Evolutionary conservation across 805 yeast genomes (phyloP).

Genomic region (Lachancea sp.): DNA sequence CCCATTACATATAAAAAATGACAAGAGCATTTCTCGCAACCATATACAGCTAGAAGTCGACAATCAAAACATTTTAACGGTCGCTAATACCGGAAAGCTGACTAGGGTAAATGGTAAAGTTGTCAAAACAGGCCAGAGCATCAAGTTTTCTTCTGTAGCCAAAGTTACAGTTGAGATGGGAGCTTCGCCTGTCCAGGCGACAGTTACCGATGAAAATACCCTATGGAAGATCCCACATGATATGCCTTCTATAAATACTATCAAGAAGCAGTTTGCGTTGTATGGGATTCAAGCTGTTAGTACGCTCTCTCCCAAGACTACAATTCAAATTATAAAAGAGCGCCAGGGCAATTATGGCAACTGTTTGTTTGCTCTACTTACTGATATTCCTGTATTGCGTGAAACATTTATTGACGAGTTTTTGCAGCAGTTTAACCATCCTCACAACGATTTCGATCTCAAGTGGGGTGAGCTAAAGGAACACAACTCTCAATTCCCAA

Average conservation of each 20-base stretch:
- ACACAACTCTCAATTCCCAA: conserved; percentile 4
- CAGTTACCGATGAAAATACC: conserved; percentile 12
- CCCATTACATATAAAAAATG: conserved; percentile 25
- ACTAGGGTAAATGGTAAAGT: conserved; percentile 20
- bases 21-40: conserved; percentile 31
- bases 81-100: conserved; percentile 26
- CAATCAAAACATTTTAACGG: conserved; percentile 1
- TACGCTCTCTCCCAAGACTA: conserved; percentile 8
- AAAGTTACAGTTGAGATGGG: conserved; percentile 16
- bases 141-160: conserved; percentile 8
- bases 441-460: conserved; percentile 13
- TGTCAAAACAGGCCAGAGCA: conserved; percentile 16
- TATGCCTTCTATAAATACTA: neutral
- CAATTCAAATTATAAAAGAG: conserved; percentile 9
- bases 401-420: conserved; percentile 6
- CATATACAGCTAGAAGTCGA: conserved; percentile 18
- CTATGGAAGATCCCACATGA: conserved; percentile 18
- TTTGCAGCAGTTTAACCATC: conserved; percentile 2
- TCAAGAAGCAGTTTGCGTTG: neutral
- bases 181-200: conserved; percentile 19
- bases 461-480: conserved; percentile 10
- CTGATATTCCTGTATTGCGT: conserved; percentile 11
- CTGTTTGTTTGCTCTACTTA: conserved; percentile 15
- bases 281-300: conserved; percentile 5
- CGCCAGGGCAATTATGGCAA: conserved; percentile 5